A percentile compares a stretch with the other conserved stretches of the same genome.
These are phyloP conservation scores for Moesziomyces antarcticus DNA, from an alignment of 1,284 basidiomycete species.

Conservation along the genomic window DNA sequence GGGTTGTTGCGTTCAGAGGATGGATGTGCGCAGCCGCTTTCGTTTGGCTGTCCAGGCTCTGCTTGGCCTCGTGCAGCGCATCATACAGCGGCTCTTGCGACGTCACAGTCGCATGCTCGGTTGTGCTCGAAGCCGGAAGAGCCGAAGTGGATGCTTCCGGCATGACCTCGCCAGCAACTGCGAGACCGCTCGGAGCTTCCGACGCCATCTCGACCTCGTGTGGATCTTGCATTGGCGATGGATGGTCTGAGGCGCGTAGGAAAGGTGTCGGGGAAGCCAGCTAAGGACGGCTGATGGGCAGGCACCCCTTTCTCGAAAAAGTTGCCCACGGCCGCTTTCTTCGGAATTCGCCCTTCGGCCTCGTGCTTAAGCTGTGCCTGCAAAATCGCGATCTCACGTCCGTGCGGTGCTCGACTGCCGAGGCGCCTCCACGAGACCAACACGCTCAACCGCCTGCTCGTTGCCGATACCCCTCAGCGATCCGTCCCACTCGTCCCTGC, in stretches of 20 bases:
- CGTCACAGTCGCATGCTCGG: constrained; percentile 13
- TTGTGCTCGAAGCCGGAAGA: constrained; percentile 2
- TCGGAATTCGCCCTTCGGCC: background rate
- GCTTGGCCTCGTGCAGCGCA: constrained; percentile 20
- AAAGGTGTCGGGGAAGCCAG: background rate
- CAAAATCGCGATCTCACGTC: constrained; percentile 22
- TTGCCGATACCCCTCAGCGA: background rate
- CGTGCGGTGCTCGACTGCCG: constrained; percentile 24
- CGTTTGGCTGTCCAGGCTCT: constrained; percentile 13
- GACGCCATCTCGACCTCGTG: constrained; percentile 4
- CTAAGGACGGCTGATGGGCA: background rate
- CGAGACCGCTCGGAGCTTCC: background rate
- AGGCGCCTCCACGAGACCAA: constrained; percentile 29
- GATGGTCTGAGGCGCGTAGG: background rate
- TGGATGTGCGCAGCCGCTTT: constrained; percentile 18
- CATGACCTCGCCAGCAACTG: background rate
- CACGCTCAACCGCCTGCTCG: constrained; percentile 5
- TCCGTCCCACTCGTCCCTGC: background rate
- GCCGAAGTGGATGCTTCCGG: constrained; percentile 20
- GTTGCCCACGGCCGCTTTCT: background rate
- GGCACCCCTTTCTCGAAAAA: background rate
- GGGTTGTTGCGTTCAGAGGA: constrained; percentile 30
- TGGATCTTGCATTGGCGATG: background rate
- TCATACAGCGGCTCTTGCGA: constrained; percentile 10
- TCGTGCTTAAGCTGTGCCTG: constrained; percentile 1